These are phyloP conservation scores for Xylaria longipes DNA, from an alignment of 495 filamentous ascomycete species.

Conservation along the genomic window DNA sequence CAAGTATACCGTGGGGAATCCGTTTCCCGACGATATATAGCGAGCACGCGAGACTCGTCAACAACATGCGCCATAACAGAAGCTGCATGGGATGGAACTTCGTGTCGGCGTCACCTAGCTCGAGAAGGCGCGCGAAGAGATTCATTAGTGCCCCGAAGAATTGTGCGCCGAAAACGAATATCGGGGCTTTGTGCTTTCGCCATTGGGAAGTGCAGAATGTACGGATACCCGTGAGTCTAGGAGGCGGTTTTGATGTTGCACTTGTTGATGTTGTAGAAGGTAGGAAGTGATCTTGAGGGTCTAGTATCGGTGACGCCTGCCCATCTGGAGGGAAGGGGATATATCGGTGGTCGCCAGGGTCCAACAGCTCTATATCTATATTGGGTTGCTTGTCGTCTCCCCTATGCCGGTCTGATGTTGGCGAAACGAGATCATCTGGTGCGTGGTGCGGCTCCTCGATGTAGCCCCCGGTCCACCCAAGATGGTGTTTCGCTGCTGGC, in stretches of 20 bases:
- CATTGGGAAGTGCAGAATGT: slow-evolving; percentile 36
- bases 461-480: neutral
- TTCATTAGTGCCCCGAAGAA: slow-evolving; percentile 92
- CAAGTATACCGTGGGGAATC: slow-evolving; percentile 74
- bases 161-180: slow-evolving; percentile 77
- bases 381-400: neutral
- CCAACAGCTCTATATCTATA: neutral
- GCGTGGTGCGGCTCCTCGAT: neutral
- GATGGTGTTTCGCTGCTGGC: neutral
- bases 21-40: slow-evolving; percentile 77
- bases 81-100: slow-evolving; percentile 89
- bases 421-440: neutral
- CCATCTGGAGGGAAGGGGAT: neutral
- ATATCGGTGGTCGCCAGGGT: neutral
- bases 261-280: neutral
- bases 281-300: neutral
- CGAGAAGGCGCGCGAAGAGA: slow-evolving; percentile 77
- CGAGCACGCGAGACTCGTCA: slow-evolving; percentile 71
- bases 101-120: slow-evolving; percentile 60
- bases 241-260: slow-evolving; percentile 20
- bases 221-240: neutral
- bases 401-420: neutral
- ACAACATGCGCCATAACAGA: slow-evolving; percentile 81
- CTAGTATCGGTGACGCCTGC: neutral
- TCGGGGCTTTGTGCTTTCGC: slow-evolving; percentile 71